phyloP scores from a whole-genome alignment of 2,329 filamentous ascomycete genomes.

The Fusarium sp. region DNA sequence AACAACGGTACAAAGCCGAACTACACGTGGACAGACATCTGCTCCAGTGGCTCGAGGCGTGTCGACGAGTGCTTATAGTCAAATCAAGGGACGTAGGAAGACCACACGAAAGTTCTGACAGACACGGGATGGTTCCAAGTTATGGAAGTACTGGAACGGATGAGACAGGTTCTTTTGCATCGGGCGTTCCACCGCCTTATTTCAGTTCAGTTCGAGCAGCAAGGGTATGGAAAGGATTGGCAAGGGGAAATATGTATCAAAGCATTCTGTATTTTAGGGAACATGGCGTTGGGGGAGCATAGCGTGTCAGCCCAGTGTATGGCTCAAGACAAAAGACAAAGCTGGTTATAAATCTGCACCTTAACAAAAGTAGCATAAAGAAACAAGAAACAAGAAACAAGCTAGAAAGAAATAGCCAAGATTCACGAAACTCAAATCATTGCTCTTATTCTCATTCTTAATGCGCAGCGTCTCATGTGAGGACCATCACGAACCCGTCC shows the following conservation, averaged over 20 bases:
- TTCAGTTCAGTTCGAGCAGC: neutral
- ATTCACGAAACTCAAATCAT: slow-evolving; percentile 5
- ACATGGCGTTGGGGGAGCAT: slow-evolving; percentile 16
- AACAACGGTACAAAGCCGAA: neutral
- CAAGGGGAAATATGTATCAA: neutral
- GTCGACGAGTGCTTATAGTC: slow-evolving; percentile 36
- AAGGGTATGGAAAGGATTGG: neutral
- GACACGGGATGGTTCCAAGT: neutral
- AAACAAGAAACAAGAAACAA: neutral
- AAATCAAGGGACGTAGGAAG: slow-evolving; percentile 38
- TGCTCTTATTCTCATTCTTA: neutral
- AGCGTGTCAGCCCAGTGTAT: slow-evolving; percentile 11
- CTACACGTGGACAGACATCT: slow-evolving; percentile 20
- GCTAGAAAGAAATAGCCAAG: neutral
- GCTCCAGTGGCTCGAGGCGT: slow-evolving; percentile 29
- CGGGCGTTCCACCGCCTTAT: neutral
- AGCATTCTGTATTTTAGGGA: slow-evolving; percentile 22
- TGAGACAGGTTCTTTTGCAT: neutral
- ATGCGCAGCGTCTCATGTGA: slow-evolving; percentile 35
- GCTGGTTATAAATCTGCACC: neutral
- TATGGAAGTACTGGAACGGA: slow-evolving; percentile 11
- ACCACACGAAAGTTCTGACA: slow-evolving; percentile 33
- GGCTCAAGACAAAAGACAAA: slow-evolving; percentile 12
- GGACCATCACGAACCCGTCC: slow-evolving; percentile 30
- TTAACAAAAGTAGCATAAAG: neutral